Evolutionary conservation across 192 early-diverging fungal species (phyloP).

Genomic region (Backusella macrospora): DNA sequence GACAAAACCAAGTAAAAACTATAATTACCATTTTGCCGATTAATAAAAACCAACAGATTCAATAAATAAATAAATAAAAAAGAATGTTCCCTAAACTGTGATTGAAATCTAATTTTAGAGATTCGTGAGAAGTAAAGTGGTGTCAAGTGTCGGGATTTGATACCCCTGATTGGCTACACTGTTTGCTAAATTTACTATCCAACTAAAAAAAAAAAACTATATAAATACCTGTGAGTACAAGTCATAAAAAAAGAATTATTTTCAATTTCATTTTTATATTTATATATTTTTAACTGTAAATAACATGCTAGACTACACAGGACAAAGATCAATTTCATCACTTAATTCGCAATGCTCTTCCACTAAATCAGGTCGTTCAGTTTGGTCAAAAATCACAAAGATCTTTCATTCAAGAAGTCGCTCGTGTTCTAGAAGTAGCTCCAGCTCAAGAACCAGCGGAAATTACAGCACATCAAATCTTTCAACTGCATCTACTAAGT

Average conservation of each 20-base stretch:
- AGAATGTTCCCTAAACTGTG: background rate
- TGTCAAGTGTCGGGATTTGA: slow-evolving; percentile 11
- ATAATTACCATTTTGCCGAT: slow-evolving; percentile 4
- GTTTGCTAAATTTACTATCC: slow-evolving; percentile 1
- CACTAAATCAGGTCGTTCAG: slow-evolving; percentile 7
- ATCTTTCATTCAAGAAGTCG: slow-evolving; percentile 8
- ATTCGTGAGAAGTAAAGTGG: slow-evolving; percentile 12
- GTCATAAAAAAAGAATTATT: background rate
- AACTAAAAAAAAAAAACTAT: slow-evolving; percentile 9
- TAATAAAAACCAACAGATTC: background rate
- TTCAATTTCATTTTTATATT: background rate
- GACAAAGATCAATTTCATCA: slow-evolving; percentile 9
- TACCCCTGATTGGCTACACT: slow-evolving; percentile 1
- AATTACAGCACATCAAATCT: slow-evolving; percentile 4
- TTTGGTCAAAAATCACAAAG: slow-evolving; percentile 9
- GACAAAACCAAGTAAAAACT: background rate
- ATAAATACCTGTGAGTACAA: slow-evolving; percentile 4
- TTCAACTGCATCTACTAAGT: background rate
- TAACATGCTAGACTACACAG: slow-evolving; percentile 6
- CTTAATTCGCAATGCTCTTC: slow-evolving; percentile 17
- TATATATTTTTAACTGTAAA: background rate
- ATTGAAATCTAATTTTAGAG: slow-evolving; percentile 13
- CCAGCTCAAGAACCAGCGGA: background rate
- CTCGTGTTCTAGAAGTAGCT: background rate
- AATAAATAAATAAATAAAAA: slow-evolving; percentile 5